phyloP scores from a whole-genome alignment of 2,329 filamentous ascomycete species.

The Colletotrichum karsti region DNA sequence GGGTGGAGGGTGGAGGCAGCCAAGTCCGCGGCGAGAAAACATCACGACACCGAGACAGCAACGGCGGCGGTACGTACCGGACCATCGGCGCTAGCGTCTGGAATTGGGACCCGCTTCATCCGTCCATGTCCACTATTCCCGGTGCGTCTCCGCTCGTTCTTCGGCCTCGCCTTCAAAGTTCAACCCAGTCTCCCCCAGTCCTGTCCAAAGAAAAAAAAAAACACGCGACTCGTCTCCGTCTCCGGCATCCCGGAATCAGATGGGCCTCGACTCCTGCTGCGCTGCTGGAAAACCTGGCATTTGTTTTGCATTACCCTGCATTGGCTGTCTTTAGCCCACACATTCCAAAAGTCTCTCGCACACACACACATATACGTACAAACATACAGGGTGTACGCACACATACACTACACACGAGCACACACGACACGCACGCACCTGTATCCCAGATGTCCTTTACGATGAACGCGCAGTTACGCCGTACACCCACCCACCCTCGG shows the following conservation, averaged over 20 bases:
- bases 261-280: not conserved
- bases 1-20: not conserved
- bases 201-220: not conserved
- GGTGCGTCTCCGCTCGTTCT: conserved; percentile 12
- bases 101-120: not conserved
- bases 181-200: not conserved
- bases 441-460: not conserved
- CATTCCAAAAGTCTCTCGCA: too few relatives aligned
- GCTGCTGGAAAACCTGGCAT: not conserved
- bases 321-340: not conserved
- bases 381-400: not conserved
- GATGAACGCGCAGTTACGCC: not conserved
- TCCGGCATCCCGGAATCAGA: conserved; percentile 14
- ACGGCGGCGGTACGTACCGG: not conserved
- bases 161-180: conserved; percentile 2
- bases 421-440: not conserved
- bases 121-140: conserved; percentile 6
- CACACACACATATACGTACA: not conserved
- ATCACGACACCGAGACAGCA: not conserved
- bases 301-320: not conserved
- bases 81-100: not conserved
- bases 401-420: not conserved
- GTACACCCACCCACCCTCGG: not conserved
- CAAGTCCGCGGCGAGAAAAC: not conserved
- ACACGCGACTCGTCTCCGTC: conserved; percentile 17